Evolutionary conservation across 805 yeast genomes (phyloP), one percentile per base, ranked within the genome.

Genomic region (Saturnispora gosingensis): DNA sequence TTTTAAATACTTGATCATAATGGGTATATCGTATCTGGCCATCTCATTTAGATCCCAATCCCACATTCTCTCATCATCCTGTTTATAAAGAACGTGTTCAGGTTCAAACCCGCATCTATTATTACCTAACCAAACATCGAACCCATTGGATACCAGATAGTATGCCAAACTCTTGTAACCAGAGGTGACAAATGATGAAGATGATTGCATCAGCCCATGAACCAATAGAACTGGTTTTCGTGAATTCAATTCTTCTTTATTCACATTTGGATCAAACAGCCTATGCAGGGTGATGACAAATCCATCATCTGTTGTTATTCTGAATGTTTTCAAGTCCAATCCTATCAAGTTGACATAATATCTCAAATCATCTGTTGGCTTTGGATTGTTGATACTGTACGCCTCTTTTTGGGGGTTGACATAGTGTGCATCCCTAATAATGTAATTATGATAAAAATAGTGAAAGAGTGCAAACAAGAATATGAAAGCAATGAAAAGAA

Each of bases 71-170:
- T 72, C 72, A 58, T 77, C 75, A 51, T 60, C 58, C 4, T 68
- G 55, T 36, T 72, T 69, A 55, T 71, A 74, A 52, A 66, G 66
- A 53, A 72, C 66, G 69, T 90, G 96, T 48, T 74, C 69, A 0
- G 95, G 86, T 39, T 77, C 72, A 62, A 90, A 85, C 5, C 96
- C 95, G 57, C 96, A 84, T 55, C 99, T 69, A 62, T 89, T 90
- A 61, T 89, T 88, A 1, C 96, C 97, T 50, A 89, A 64, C 97
- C 97, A 89, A 8, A 89, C 88, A 58, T 89, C 97, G 60, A 75
- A 87, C 0, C 93, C 90, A 25, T 58, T 56, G 20, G 38, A 22
- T 38, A 67, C 66, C 47, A 73, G 72, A 61, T 72, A 75, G 63
- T 74, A 79, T 58, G 91, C 93, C 43, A 93, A 67, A 10, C 96